Evolutionary conservation across 371 early-diverging fungal species (phyloP), one percentile per base, ranked within the genome.

Genomic region (Nematocida minor): DNA sequence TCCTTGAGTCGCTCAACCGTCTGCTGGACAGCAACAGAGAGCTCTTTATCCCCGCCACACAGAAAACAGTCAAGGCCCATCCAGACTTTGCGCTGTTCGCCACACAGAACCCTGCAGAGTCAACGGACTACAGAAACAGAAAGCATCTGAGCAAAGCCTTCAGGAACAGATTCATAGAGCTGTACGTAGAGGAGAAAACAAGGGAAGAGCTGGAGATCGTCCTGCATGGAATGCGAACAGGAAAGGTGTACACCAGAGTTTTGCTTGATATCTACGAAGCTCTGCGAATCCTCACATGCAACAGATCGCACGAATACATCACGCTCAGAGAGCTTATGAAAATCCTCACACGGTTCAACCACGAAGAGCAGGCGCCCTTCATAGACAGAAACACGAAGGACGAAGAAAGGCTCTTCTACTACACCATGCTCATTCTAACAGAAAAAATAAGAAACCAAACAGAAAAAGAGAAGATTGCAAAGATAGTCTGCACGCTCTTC

Each of bases 21-120:
- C 86, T 99, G 55, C 85, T 99, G 47, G 99, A 99, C 87, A 96
- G 97, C 80, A 99, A 98, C 86, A 89, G 94, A 62, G 97, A 98
- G 85, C 87, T 99, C 60, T 87, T 92, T 40, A 91, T 98, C 41
- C 92, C 96, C 2, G 97, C 96, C 84, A 96, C 94, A 0, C 91
- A 93, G 70, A 93, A 95, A 85, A 83, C 90, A 29, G 90, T 99
- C 31, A 89, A 89, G 49, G 95, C 98, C 27, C 96, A 97, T 82
- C 90, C 91, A 40, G 89, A 93, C 79, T 99, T 99, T 83, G 93
- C 94, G 91, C 88, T 99, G 7, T 98, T 99, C 88, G 97, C 97
- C 7, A 97, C 99, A 18, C 98, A 97, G 84, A 99, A 99, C 85
- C 94, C 96, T 2, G 90, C 95, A n/a, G 91, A 91, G 42, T 74